Base-by-base conservation (phyloP, 371 early-diverging fungal genomes). In the Vittaforma corneae region DNA sequence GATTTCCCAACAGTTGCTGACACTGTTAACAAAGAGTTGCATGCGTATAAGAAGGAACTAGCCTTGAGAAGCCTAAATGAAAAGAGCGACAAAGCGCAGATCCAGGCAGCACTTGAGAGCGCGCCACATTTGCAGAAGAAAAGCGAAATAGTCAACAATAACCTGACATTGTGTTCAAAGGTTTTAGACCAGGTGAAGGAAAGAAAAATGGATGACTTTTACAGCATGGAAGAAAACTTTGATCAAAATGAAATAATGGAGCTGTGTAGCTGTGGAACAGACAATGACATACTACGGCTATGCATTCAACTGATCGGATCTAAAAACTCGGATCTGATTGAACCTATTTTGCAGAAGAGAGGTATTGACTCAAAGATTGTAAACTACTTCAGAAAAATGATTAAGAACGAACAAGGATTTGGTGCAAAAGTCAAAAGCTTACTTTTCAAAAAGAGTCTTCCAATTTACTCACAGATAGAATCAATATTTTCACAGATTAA, bases 1-100 rank as follows among this genome's bases (percentile, higher is more conserved):
- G 93, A 94, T 22, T 96, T 98, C 75, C 95, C 93, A 6, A 85
- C 91, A 72, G 95, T 94, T 2, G 96, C 93, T 5, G 87, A 88
- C 79, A 72, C 32, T 37, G 71, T 78, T 52, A 75, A 80, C 37
- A 59, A 69, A n/a, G 77, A 74, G 55, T 59, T 78, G 1, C 35
- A 53, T 20, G 68, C 72, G 30, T 78, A 77, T 61, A 80, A 77
- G 46, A 78, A 74, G 67, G 77, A 77, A 35, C 38, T 80, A 57
- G 76, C 75, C 22, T 51, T 71, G 34, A 38, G 71, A 48, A 61
- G 65, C 68, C 63, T 77, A 9, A 61, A 74, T 20, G 52, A 56
- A 24, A 66, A 53, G 16, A 63, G 50, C 1, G 73, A 71, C 44
- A 74, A 73, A 52, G 66, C 65, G 28, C 52, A 32, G 1, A 67